phyloP scores from a whole-genome alignment of 805 yeast genomes.

The Starmerella cellae region DNA sequence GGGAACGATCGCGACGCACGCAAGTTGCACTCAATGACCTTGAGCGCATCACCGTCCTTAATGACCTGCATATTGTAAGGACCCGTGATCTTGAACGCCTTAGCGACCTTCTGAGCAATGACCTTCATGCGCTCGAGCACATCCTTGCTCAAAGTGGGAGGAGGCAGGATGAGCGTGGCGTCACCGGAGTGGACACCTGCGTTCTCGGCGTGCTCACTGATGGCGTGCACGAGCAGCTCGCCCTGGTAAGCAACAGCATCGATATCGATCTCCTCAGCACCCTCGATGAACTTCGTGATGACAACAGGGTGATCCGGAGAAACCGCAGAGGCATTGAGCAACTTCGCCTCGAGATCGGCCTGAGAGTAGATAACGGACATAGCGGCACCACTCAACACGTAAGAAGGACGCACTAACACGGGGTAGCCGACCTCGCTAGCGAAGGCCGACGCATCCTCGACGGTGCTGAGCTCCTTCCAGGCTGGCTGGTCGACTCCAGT shows the following conservation, averaged over 20 bases:
- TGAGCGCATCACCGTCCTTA: conserved; percentile 86
- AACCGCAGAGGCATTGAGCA: conserved; percentile 79
- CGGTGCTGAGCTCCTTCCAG: conserved; percentile 88
- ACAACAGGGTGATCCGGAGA: conserved; percentile 96
- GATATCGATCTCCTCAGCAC: conserved; percentile 93
- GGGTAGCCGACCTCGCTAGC: conserved; percentile 86
- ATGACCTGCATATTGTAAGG: conserved; percentile 98
- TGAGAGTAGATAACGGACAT: conserved; percentile 83
- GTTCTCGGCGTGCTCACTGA: conserved; percentile 94
- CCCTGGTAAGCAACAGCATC: conserved; percentile 94
- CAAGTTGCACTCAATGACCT: conserved; percentile 96
- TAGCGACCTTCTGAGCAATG: conserved; percentile 85
- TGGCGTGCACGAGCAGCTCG: conserved; percentile 79
- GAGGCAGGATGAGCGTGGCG: conserved; percentile 90
- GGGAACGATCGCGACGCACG: conserved; percentile 99
- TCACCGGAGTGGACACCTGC: conserved; percentile 99
- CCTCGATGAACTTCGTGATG: conserved; percentile 86
- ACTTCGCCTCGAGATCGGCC: conserved; percentile 66
- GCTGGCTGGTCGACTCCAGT: conserved; percentile 93
- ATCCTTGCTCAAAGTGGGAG: conserved; percentile 57
- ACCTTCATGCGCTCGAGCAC: conserved; percentile 63
- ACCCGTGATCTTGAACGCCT: conserved; percentile 91
- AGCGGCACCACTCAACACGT: conserved; percentile 96
- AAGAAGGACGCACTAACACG: conserved; percentile 93
- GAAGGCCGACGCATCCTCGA: conserved; percentile 71